Evolutionary conservation across 257 asterid species (phyloP), one percentile per base, ranked within the genome.

Genomic region (Solanum habrochaites): DNA sequence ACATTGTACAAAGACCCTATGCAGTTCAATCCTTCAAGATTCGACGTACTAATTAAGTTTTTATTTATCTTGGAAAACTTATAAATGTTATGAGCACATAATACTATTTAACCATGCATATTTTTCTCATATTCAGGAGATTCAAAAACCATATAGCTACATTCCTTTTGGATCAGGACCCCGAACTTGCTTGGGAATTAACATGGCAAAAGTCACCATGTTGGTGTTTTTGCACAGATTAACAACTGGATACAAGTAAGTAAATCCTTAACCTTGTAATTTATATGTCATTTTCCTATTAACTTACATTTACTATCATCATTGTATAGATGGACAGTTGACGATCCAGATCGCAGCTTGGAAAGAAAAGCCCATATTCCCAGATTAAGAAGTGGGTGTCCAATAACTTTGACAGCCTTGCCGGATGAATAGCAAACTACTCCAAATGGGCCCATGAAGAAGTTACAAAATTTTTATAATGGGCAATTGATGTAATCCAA

Each of bases 91-190:
- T 4, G 42, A 25, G 66, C 39, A 40, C 7, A 37, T 37, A 37
- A 5, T 62, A 62, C 11, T 42, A 40, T 64, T 31, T 16, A 60
- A 25, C 16, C 6, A 83, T 5, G 35, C 67, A 5, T 27, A 18
- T 27, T 5, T 15, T 80, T 80, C 85, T 84, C 21, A 25, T n/a
- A 14, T 85, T 49, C 91, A 94, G 97, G 97, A 90, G 78, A 91
- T 89, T 86, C 95, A 87, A 69, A 93, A 89, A 86, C 95, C 97
- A 35, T 94, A 91, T 18, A 91, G 91, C 81, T 94, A 92, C 87
- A 89, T 94, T 40, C 97, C 97, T 4, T 94, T 93, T 27, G 95
- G 95, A 64, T 88, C 92, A 52, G 97, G 97, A 43, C 91, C 96
- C 2, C 80, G 95, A 74, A 90, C 94, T 13, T 94, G 97, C 90